A percentile compares a stretch with the other conserved stretches of the same genome.
Evolutionary conservation across 371 early-diverging fungal genomes (phyloP).

Genomic region (Haplosporangium sp.): DNA sequence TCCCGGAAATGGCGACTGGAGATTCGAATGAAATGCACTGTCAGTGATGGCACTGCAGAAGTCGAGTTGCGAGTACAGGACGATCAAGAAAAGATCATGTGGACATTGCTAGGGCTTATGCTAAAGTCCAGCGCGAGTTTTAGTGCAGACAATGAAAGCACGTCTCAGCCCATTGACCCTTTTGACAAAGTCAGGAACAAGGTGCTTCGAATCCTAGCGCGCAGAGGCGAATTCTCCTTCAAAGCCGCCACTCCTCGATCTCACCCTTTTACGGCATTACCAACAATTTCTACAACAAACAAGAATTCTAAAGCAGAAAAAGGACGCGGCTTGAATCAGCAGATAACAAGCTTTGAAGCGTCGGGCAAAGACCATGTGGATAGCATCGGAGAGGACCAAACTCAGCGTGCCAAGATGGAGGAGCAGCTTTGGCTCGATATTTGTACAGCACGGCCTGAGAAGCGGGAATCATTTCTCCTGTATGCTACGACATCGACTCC

Average conservation of each 20-base stretch:
- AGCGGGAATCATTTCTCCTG: slow-evolving; percentile 11
- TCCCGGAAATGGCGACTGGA: slow-evolving; percentile 31
- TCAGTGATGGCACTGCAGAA: slow-evolving; percentile 31
- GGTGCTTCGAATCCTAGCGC: slow-evolving; percentile 23
- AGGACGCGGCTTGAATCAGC: no score
- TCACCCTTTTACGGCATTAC: not conserved
- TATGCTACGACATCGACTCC: not conserved
- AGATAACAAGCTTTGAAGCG: no score
- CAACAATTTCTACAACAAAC: not conserved
- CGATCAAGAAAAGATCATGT: slow-evolving; percentile 35
- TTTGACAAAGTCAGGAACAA: slow-evolving; percentile 14
- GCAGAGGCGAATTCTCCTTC: slow-evolving; percentile 30
- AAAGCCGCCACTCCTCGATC: not conserved
- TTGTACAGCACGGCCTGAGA: slow-evolving; percentile 3
- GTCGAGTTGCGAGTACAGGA: slow-evolving; percentile 3
- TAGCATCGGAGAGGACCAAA: slow-evolving; percentile 9
- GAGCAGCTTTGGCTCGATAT: slow-evolving; percentile 32
- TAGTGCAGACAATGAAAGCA: not conserved
- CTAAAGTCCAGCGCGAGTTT: not conserved
- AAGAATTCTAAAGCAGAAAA: no score
- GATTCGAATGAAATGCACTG: slow-evolving; percentile 23
- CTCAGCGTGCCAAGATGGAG: slow-evolving; percentile 28
- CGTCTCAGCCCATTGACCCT: not conserved
- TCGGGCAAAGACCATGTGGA: slow-evolving; percentile 1
- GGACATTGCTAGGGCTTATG: slow-evolving; percentile 29